Percentiles rank a stretch among this genome's conserved stretches.
phyloP scores from a whole-genome alignment of 768 basidiomycete species.

The Russula olivacea region DNA sequence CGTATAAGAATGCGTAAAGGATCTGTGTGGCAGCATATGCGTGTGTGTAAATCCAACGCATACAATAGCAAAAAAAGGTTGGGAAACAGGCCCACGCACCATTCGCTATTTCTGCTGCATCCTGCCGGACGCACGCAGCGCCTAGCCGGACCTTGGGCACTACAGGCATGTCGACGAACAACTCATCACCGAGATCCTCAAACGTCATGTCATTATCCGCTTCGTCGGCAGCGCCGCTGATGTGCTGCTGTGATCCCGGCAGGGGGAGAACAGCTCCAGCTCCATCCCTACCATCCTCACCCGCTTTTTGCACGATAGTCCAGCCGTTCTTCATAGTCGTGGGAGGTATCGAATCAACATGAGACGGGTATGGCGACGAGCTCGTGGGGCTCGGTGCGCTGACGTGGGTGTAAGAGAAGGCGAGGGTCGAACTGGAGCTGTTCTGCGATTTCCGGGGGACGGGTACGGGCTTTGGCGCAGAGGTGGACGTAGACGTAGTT shows the following conservation, averaged over 20 bases:
- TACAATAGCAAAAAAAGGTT: background rate
- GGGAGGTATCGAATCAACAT: conserved; percentile 6
- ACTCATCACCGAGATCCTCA: conserved; percentile 21
- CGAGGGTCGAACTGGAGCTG: conserved; percentile 25
- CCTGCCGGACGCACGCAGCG: conserved; percentile 18
- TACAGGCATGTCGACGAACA: conserved; percentile 22
- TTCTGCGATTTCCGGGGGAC: conserved; percentile 20
- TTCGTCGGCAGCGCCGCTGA: conserved; percentile 6
- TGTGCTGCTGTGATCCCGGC: background rate
- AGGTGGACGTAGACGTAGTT: conserved; percentile 1
- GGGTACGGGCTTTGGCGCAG: conserved; percentile 23
- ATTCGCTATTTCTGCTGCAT: conserved; percentile 25
- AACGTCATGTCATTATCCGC: conserved; percentile 15
- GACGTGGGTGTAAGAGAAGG: conserved; percentile 26
- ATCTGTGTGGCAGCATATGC: conserved; percentile 5
- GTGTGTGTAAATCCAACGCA: background rate
- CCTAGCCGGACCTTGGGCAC: background rate
- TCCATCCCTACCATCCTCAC: background rate
- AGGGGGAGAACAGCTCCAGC: background rate
- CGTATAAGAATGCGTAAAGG: conserved; percentile 21
- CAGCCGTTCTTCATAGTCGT: conserved; percentile 21
- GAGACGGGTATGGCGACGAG: conserved; percentile 20
- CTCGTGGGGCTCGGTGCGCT: conserved; percentile 23
- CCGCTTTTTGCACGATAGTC: conserved; percentile 23
- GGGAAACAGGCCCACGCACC: conserved; percentile 7